These are phyloP conservation scores for Crithidia acanthocephali DNA, from an alignment of 208 protist species.

Conservation along the genomic window DNA sequence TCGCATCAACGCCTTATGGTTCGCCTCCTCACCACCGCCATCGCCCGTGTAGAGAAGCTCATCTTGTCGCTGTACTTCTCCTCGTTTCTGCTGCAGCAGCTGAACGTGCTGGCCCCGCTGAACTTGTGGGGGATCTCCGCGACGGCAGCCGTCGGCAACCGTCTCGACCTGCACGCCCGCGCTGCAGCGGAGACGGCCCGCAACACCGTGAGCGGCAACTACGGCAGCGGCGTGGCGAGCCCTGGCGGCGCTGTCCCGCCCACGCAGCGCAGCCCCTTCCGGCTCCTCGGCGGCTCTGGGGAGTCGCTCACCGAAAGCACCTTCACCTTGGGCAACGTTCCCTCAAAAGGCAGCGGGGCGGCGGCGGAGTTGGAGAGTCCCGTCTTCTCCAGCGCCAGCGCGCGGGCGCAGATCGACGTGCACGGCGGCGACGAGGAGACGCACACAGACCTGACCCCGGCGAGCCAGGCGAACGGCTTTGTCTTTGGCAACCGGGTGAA, in stretches of 20 bases:
- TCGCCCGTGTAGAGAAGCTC: slow-evolving; percentile 30
- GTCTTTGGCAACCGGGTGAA: slow-evolving; percentile 1
- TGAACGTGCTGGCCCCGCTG: slow-evolving; percentile 8
- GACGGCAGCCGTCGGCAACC: neutral
- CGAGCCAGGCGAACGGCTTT: neutral
- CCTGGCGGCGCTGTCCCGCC: neutral
- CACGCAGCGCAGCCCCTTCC: neutral
- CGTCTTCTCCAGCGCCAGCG: neutral
- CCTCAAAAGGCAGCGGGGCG: neutral
- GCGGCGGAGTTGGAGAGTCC: neutral
- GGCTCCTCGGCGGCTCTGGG: neutral
- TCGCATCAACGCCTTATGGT: slow-evolving; percentile 15
- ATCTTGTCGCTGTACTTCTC: slow-evolving; percentile 37
- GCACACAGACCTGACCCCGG: slow-evolving; percentile 20
- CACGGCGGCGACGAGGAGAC: neutral
- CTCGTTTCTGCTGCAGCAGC: slow-evolving; percentile 19
- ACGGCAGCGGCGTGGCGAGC: neutral
- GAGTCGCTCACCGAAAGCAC: slow-evolving; percentile 17
- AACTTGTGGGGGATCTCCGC: neutral
- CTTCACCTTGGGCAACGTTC: slow-evolving; percentile 17
- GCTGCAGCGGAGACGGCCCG: neutral
- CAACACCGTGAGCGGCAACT: neutral
- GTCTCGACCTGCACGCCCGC: neutral
- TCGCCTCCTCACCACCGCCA: slow-evolving; percentile 1
- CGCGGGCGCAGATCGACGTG: neutral